Conservation (phyloP, 169 alveolate species). For the Neospora caninum region DNA sequence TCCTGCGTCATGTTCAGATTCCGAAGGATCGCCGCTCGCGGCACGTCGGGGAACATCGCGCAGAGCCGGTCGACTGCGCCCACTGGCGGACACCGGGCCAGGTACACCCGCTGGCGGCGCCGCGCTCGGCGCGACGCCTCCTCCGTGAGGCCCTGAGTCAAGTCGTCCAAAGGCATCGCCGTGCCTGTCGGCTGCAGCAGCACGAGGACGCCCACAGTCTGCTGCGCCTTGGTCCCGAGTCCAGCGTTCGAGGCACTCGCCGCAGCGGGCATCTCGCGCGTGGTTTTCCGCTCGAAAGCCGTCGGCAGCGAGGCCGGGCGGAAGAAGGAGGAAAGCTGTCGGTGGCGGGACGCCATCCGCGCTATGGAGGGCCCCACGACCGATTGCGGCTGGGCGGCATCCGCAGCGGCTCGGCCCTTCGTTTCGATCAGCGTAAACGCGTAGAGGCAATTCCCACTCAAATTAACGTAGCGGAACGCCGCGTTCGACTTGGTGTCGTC, state of each 20-base stretch:
- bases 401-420: background rate
- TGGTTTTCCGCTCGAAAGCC: background rate
- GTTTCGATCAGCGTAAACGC: slow-evolving; percentile 58
- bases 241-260: background rate
- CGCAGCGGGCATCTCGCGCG: background rate
- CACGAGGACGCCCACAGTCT: slow-evolving; percentile 47
- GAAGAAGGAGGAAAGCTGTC: background rate
- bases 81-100: slow-evolving; percentile 61
- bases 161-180: slow-evolving; percentile 61
- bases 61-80: slow-evolving; percentile 38
- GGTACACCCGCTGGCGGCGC: slow-evolving; percentile 55
- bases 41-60: slow-evolving; percentile 51
- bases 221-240: slow-evolving; percentile 16
- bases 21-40: slow-evolving; percentile 45
- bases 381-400: background rate
- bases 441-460: slow-evolving; percentile 57
- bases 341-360: background rate
- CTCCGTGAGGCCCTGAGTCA: slow-evolving; percentile 64
- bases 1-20: slow-evolving; percentile 53
- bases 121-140: slow-evolving; percentile 66
- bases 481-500: slow-evolving; percentile 28
- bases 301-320: background rate
- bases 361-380: background rate
- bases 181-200: slow-evolving; percentile 48
- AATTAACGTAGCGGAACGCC: slow-evolving; percentile 61